Conservation (phyloP, 1,284 basidiomycete genomes). For the Xerocomus amazonicus region DNA sequence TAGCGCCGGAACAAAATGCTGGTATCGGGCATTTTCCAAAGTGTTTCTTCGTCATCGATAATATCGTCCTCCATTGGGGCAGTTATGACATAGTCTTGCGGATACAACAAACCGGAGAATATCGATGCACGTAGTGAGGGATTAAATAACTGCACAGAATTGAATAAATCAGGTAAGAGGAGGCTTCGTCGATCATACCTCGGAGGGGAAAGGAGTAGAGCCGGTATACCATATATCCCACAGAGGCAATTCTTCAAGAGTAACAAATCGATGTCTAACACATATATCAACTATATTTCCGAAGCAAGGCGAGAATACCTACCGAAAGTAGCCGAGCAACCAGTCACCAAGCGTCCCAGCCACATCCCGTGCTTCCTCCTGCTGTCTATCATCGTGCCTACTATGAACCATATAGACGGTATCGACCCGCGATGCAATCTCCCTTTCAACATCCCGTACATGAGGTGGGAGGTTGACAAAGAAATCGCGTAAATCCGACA, state of each 20-base stretch:
- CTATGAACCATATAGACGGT: constrained; percentile 25
- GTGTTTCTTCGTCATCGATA: constrained; percentile 22
- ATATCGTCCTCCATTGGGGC: constrained; percentile 5
- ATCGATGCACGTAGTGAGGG: constrained; percentile 60
- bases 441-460: constrained; percentile 34
- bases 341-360: constrained; percentile 40
- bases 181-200: constrained; percentile 39
- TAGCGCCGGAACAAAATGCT: constrained; percentile 73
- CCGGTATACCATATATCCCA: constrained; percentile 76
- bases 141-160: constrained; percentile 53
- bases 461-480: constrained; percentile 27
- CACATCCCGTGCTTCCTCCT: constrained; percentile 8
- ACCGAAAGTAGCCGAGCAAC: constrained; percentile 53
- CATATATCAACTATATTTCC: not conserved
- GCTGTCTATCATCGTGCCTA: constrained; percentile 15
- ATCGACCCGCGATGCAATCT: constrained; percentile 36
- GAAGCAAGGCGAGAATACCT: constrained; percentile 15
- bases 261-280: constrained; percentile 40
- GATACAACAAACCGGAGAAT: constrained; percentile 57
- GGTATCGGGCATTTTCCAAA: constrained; percentile 62
- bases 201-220: constrained; percentile 55
- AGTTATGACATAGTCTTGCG: constrained; percentile 44
- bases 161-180: constrained; percentile 12
- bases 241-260: constrained; percentile 48
- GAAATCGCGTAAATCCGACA: constrained; percentile 40